Evolutionary conservation across 805 yeast species (phyloP).

Genomic region (Suhomyces xylopsoci): DNA sequence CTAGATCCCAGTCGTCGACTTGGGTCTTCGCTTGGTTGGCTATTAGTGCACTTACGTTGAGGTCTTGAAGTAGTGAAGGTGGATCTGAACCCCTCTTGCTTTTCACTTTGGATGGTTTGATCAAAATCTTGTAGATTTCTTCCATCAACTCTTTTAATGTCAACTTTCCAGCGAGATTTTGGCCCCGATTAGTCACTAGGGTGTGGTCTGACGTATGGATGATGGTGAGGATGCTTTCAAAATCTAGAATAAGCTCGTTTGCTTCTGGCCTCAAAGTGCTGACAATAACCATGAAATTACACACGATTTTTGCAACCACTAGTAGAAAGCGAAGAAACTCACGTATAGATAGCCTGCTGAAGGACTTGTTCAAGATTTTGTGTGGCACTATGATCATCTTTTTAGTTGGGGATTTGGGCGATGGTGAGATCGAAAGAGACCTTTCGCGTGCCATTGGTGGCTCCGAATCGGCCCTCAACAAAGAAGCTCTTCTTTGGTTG

Average conservation of each 20-base stretch:
- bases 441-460: neutral
- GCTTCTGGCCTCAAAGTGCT: slow-evolving; percentile 7
- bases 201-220: slow-evolving; percentile 3
- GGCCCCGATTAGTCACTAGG: neutral
- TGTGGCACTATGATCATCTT: slow-evolving; percentile 39
- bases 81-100: slow-evolving; percentile 7
- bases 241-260: slow-evolving; percentile 11
- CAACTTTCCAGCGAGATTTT: slow-evolving; percentile 1
- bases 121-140: slow-evolving; percentile 26
- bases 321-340: slow-evolving; percentile 37
- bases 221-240: slow-evolving; percentile 18
- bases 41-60: slow-evolving; percentile 20
- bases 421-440: neutral
- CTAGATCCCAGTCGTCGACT: slow-evolving; percentile 36
- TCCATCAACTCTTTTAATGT: slow-evolving; percentile 29
- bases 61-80: slow-evolving; percentile 21
- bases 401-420: slow-evolving; percentile 9
- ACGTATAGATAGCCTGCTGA: slow-evolving; percentile 32
- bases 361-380: slow-evolving; percentile 39
- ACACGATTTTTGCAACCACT: slow-evolving; percentile 34
- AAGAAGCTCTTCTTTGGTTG: slow-evolving; percentile 12
- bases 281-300: slow-evolving; percentile 32
- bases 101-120: slow-evolving; percentile 6
- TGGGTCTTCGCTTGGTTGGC: slow-evolving; percentile 24
- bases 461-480: slow-evolving; percentile 1